Percentiles rank a stretch among this genome's conserved stretches.
These are phyloP conservation scores for Xylaria arbuscula DNA, from an alignment of 2,329 filamentous ascomycete genomes.

Conservation along the genomic window DNA sequence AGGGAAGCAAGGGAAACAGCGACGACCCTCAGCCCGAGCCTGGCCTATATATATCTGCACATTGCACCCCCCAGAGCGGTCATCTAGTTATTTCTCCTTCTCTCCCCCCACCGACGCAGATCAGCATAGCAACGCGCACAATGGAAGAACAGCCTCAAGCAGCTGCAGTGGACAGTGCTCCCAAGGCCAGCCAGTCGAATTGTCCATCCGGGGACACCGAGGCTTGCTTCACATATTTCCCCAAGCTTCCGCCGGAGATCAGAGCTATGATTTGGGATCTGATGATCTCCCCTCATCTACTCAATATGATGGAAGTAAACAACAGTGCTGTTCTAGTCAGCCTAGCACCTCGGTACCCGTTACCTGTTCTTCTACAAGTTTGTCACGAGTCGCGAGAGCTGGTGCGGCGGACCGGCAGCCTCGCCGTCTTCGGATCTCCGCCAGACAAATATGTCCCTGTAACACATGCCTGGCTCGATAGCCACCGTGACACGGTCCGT, in stretches of 20 bases:
- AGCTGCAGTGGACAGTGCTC: background rate
- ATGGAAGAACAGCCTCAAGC: background rate
- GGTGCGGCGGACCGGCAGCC: background rate
- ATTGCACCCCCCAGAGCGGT: background rate
- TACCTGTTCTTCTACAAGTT: background rate
- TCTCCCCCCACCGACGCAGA: background rate
- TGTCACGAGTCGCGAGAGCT: slow-evolving; percentile 2
- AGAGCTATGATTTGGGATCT: slow-evolving; percentile 6
- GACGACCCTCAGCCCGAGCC: too few relatives aligned
- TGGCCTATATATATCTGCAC: background rate
- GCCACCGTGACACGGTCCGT: background rate
- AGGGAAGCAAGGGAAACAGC: too few relatives aligned
- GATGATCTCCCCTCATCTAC: background rate
- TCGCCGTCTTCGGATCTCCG: background rate
- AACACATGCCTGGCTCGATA: slow-evolving; percentile 2
- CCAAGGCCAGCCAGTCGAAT: background rate
- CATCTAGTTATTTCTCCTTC: background rate
- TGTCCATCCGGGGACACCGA: background rate
- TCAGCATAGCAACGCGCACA: background rate
- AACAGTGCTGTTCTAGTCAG: background rate
- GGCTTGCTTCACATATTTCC: slow-evolving; percentile 7
- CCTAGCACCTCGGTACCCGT: too few relatives aligned
- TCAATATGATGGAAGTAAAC: background rate
- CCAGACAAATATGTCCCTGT: too few relatives aligned
- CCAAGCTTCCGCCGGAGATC: slow-evolving; percentile 4